Evolutionary conservation across 306 rosid species (phyloP).

Genomic region (Erythrophleum fordii): DNA sequence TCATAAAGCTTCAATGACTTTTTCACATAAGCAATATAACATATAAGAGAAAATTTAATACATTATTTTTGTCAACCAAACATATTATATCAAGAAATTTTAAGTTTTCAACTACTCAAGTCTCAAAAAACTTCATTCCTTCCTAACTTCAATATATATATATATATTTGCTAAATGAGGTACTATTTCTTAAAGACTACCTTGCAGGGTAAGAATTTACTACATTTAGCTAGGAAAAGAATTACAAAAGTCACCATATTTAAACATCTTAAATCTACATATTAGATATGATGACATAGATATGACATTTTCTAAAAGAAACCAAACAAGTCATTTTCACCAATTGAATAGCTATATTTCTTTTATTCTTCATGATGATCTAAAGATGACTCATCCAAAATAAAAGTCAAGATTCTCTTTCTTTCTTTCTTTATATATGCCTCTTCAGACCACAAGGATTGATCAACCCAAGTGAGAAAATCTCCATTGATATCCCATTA

Average conservation of each 20-base stretch:
- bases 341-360: not conserved
- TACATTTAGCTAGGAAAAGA: not conserved
- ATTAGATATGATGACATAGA: slow-evolving; percentile 7
- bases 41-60: not conserved
- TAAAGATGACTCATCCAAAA: slow-evolving; percentile 42
- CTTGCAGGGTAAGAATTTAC: slow-evolving; percentile 9
- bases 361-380: slow-evolving; percentile 8
- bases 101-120: not conserved
- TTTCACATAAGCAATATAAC: not conserved
- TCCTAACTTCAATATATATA: no score
- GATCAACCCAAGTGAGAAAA: slow-evolving; percentile 8
- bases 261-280: not conserved
- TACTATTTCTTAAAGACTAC: not conserved
- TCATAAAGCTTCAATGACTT: not conserved
- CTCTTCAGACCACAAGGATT: not conserved
- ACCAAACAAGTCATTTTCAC: not conserved
- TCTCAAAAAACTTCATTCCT: not conserved
- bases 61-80: not conserved
- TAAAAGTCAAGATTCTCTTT: slow-evolving; percentile 21
- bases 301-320: not conserved
- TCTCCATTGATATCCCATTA: not conserved
- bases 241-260: not conserved
- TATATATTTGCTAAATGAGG: no score
- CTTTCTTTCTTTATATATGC: slow-evolving; percentile 7
- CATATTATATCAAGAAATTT: not conserved